A percentile compares a stretch with the other conserved stretches of the same genome.
phyloP scores from a whole-genome alignment of 2,329 filamentous ascomycete genomes.

The Calonectria crousiana region DNA sequence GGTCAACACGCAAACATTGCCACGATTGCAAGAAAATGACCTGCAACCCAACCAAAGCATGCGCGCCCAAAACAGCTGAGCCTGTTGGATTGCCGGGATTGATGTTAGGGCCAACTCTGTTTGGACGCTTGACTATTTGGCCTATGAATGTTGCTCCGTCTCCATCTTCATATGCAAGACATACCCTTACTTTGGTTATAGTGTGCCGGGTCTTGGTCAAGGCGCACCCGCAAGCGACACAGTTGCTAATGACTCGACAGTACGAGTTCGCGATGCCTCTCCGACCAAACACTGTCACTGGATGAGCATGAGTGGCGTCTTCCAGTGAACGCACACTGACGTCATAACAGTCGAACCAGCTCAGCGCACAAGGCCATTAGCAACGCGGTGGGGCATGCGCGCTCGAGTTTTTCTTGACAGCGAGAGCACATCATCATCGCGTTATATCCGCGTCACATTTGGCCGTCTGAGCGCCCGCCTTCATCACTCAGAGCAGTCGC shows the following conservation, averaged over 20 bases:
- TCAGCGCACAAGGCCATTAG: not conserved
- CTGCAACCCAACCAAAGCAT: not conserved
- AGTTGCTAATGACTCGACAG: not conserved
- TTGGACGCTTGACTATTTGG: not conserved
- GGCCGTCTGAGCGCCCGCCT: not conserved
- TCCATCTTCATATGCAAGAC: not conserved
- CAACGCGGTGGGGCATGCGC: not conserved
- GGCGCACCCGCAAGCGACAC: not conserved
- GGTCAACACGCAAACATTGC: too few relatives aligned
- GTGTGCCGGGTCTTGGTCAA: not conserved
- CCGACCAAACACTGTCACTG: not conserved
- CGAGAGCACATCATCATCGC: not conserved
- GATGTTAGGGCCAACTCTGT: not conserved
- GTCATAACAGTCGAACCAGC: not conserved
- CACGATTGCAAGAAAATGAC: not conserved
- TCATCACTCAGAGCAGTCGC: not conserved
- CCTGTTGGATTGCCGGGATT: not conserved
- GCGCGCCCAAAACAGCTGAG: not conserved
- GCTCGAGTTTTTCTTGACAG: not conserved
- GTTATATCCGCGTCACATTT: not conserved
- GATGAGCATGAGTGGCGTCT: not conserved
- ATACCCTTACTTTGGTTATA: not conserved
- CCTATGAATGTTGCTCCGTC: not conserved
- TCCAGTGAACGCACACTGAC: not conserved
- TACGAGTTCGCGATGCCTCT: not conserved